Evolutionary conservation across 73 alveolate genomes (phyloP).

Genomic region (Paramecium octaurelia): DNA sequence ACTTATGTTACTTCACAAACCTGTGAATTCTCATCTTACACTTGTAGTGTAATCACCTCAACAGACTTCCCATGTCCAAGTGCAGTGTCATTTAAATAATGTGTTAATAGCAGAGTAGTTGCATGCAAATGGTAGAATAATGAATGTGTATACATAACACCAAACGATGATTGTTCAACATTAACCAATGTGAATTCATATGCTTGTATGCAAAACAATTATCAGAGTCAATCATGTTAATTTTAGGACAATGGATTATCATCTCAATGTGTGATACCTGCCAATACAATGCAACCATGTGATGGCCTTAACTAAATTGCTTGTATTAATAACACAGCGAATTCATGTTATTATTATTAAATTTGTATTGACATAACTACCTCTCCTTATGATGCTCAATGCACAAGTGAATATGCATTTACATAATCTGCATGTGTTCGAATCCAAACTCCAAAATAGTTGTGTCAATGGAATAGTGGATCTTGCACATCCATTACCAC

Average conservation of each 20-base stretch:
- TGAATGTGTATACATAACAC: background rate
- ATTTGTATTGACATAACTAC: background rate
- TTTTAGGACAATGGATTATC: slow-evolving; percentile 30
- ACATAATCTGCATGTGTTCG: background rate
- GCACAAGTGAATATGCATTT: background rate
- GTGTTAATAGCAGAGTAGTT: background rate
- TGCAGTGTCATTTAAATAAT: slow-evolving; percentile 6
- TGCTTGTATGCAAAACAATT: slow-evolving; percentile 10
- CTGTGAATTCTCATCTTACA: background rate
- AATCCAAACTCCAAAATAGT: background rate
- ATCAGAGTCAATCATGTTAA: background rate
- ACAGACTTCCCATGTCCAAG: background rate
- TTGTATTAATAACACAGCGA: background rate
- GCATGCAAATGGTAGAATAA: background rate
- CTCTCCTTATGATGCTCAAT: background rate
- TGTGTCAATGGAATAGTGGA: background rate
- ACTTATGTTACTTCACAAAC: background rate
- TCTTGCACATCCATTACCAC: background rate
- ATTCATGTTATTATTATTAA: background rate
- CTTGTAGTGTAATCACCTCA: background rate
- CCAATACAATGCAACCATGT: background rate
- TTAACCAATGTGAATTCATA: background rate
- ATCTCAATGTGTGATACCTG: background rate
- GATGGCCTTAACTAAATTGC: background rate
- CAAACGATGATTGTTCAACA: background rate